phyloP scores from a whole-genome alignment of 768 basidiomycete species.

The Kwoniella botswanensis region DNA sequence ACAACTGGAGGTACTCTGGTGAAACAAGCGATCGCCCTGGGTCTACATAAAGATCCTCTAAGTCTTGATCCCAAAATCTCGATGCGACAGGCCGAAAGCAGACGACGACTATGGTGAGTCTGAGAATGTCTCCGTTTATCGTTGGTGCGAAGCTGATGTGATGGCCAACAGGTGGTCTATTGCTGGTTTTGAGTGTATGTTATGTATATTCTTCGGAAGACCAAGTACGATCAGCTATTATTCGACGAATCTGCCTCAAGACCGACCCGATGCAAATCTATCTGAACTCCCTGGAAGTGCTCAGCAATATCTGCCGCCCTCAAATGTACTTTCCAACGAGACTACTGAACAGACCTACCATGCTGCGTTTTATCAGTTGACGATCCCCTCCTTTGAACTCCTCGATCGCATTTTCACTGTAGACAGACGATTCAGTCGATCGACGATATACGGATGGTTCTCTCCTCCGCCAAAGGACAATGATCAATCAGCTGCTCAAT shows the following conservation, averaged over 20 bases:
- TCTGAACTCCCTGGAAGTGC: constrained; percentile 46
- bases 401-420: constrained; percentile 54
- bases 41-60: constrained; percentile 55
- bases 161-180: constrained; percentile 48
- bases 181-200: constrained; percentile 53
- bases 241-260: constrained; percentile 54
- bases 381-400: constrained; percentile 54
- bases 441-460: constrained; percentile 53
- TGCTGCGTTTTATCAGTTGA: constrained; percentile 54
- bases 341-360: constrained; percentile 55
- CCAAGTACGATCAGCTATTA: constrained; percentile 55
- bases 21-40: constrained; percentile 54
- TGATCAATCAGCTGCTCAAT: neutral
- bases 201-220: constrained; percentile 54
- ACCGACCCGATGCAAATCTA: constrained; percentile 51
- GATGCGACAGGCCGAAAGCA: constrained; percentile 51
- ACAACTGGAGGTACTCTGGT: constrained; percentile 47
- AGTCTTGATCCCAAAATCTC: constrained; percentile 50
- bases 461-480: constrained; percentile 31
- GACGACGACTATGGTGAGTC: constrained; percentile 51
- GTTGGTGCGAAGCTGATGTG: neutral
- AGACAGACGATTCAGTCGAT: constrained; percentile 47
- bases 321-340: constrained; percentile 42
- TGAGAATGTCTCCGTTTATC: neutral
- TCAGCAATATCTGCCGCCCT: constrained; percentile 35